phyloP scores from a whole-genome alignment of 495 filamentous ascomycete species.

The Neurospora sp. region DNA sequence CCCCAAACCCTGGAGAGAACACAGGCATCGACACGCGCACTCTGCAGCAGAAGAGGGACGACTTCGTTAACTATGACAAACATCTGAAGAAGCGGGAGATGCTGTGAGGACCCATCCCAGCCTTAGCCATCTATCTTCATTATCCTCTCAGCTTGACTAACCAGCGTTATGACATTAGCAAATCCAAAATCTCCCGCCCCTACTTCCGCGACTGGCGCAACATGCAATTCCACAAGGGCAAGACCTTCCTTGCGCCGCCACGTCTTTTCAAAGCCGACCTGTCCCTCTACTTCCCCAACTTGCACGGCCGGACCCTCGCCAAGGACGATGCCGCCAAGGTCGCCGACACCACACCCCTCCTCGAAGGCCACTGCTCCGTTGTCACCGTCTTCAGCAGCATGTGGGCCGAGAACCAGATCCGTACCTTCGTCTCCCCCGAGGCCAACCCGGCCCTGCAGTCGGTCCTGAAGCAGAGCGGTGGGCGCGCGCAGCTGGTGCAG shows the following conservation, averaged over 20 bases:
- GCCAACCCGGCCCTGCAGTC: conserved; percentile 56
- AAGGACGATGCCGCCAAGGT: conserved; percentile 18
- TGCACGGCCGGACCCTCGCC: conserved; percentile 65
- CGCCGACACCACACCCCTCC: conserved; percentile 60
- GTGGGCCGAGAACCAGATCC: conserved; percentile 79
- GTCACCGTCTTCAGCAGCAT: conserved; percentile 69
- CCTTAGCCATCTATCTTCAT: not conserved
- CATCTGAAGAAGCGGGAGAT: conserved; percentile 62
- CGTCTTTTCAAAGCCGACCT: conserved; percentile 63
- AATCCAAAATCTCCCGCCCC: conserved; percentile 55
- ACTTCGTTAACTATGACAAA: conserved; percentile 76
- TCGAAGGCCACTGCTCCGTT: conserved; percentile 62
- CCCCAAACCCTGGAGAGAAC: conserved; percentile 70
- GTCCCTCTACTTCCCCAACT: conserved; percentile 88
- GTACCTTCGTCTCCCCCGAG: conserved; percentile 52
- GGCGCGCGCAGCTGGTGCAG: conserved; percentile 59
- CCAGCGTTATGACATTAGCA: conserved; percentile 19
- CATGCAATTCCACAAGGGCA: conserved; percentile 71
- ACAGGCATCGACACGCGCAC: conserved; percentile 61
- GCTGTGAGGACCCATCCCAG: conserved; percentile 43
- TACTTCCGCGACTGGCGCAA: conserved; percentile 93
- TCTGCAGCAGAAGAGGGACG: conserved; percentile 58
- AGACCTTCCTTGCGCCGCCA: conserved; percentile 73
- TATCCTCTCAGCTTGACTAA: not conserved
- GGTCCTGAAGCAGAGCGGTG: conserved; percentile 35